Conservation (phyloP, 805 yeast genomes). For the Candida dendrica region DNA sequence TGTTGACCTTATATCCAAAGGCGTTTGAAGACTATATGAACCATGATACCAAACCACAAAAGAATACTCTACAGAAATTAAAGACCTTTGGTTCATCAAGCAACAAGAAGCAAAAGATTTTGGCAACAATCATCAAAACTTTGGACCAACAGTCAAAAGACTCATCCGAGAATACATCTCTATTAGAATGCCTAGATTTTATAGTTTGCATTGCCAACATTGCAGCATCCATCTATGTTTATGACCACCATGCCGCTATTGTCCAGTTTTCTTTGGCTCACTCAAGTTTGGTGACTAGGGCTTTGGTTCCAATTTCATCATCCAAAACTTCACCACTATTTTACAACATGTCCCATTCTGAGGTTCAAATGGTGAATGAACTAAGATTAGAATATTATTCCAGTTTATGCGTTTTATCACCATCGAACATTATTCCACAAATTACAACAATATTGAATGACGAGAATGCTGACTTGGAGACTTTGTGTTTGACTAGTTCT, state of each 20-base stretch:
- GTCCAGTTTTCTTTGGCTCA: slow-evolving; percentile 21
- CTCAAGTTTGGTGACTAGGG: slow-evolving; percentile 13
- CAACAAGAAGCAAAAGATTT: slow-evolving; percentile 16
- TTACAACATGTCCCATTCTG: slow-evolving; percentile 9
- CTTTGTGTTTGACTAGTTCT: slow-evolving; percentile 28
- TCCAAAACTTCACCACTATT: slow-evolving; percentile 11
- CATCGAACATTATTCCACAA: slow-evolving; percentile 13
- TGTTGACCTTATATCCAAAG: slow-evolving; percentile 26
- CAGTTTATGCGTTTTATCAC: slow-evolving; percentile 15
- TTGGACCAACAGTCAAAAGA: slow-evolving; percentile 15
- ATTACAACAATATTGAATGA: slow-evolving; percentile 19
- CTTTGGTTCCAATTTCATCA: slow-evolving; percentile 15
- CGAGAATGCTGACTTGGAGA: slow-evolving; percentile 23
- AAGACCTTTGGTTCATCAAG: slow-evolving; percentile 10
- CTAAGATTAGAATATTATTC: slow-evolving; percentile 24
- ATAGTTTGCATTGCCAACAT: slow-evolving; percentile 25
- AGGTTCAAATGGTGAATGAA: slow-evolving; percentile 17
- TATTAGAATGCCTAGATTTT: slow-evolving; percentile 23
- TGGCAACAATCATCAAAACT: slow-evolving; percentile 11
- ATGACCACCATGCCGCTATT: slow-evolving; percentile 20
- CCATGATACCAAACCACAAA: slow-evolving; percentile 9
- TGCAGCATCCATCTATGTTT: slow-evolving; percentile 23
- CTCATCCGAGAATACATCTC: slow-evolving; percentile 13
- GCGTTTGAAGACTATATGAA: slow-evolving; percentile 20
- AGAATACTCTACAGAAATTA: slow-evolving; percentile 15